Evolutionary conservation across 768 basidiomycete species (phyloP).

Genomic region (Stropharia rugosoannulata): DNA sequence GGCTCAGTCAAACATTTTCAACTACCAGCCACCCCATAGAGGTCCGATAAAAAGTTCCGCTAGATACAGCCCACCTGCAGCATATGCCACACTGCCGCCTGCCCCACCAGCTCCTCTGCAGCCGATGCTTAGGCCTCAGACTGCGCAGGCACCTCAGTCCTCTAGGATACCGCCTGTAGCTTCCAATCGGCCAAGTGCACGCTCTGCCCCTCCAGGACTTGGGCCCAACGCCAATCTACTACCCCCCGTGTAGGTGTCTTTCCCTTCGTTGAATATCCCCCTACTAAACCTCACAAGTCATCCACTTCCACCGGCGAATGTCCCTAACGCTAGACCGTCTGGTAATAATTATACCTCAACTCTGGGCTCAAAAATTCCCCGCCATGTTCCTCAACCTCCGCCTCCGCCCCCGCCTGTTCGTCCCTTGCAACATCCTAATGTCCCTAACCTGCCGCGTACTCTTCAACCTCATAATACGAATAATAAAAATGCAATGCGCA

Average conservation of each 20-base stretch:
- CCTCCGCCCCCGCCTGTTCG: neutral
- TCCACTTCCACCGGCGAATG: neutral
- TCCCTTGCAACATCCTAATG: neutral
- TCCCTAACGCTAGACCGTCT: neutral
- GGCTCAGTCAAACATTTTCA: conserved; percentile 15
- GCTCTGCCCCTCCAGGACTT: neutral
- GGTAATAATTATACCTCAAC: no score
- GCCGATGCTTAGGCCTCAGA: neutral
- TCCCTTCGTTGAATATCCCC: neutral
- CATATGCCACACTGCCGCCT: conserved; percentile 7
- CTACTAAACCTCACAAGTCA: neutral
- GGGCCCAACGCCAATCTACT: neutral
- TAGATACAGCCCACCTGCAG: conserved; percentile 9
- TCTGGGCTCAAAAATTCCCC: neutral
- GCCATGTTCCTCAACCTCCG: neutral
- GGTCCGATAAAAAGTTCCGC: conserved; percentile 15
- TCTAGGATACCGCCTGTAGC: neutral
- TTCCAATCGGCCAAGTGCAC: conserved; percentile 4
- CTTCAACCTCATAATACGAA: neutral
- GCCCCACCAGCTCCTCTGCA: conserved; percentile 12
- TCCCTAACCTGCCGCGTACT: neutral
- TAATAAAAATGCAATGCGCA: neutral
- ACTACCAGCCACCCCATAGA: conserved; percentile 18
- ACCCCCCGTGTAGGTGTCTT: neutral
- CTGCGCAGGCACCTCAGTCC: no score